These are phyloP conservation scores for Euphorbia lathyris DNA, from an alignment of 345 rosid species.

Conservation along the genomic window DNA sequence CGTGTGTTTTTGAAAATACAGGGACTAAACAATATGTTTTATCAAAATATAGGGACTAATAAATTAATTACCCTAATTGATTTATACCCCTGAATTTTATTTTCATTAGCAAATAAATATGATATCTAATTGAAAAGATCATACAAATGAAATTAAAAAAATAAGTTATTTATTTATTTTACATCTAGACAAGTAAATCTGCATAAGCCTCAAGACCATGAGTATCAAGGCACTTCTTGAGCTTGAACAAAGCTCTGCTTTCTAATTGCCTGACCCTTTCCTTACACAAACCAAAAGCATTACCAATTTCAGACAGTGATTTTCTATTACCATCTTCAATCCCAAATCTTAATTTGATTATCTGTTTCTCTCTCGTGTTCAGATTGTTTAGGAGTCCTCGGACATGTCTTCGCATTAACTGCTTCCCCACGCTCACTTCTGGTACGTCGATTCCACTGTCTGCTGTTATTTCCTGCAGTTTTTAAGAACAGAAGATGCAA, in stretches of 20 bases:
- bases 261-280: constrained; percentile 83
- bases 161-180: not conserved
- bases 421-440: constrained; percentile 48
- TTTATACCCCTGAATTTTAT: no score
- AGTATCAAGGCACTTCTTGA: constrained; percentile 52
- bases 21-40: no score
- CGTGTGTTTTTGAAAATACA: no score
- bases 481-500: not conserved
- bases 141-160: not conserved
- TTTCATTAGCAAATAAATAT: no score
- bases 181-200: constrained; percentile 51
- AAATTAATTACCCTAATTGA: no score
- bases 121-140: no score
- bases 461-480: constrained; percentile 65
- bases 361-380: constrained; percentile 65
- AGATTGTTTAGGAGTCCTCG: constrained; percentile 53
- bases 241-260: constrained; percentile 67
- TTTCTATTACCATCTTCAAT: constrained; percentile 57
- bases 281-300: constrained; percentile 54
- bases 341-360: constrained; percentile 74
- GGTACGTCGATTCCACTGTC: constrained; percentile 67
- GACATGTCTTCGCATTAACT: constrained; percentile 67
- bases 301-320: constrained; percentile 67
- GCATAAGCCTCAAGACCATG: constrained; percentile 60
- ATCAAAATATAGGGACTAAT: no score